Evolutionary conservation across 495 filamentous ascomycete genomes (phyloP).

Genomic region (Annulohypoxylon moriforme): DNA sequence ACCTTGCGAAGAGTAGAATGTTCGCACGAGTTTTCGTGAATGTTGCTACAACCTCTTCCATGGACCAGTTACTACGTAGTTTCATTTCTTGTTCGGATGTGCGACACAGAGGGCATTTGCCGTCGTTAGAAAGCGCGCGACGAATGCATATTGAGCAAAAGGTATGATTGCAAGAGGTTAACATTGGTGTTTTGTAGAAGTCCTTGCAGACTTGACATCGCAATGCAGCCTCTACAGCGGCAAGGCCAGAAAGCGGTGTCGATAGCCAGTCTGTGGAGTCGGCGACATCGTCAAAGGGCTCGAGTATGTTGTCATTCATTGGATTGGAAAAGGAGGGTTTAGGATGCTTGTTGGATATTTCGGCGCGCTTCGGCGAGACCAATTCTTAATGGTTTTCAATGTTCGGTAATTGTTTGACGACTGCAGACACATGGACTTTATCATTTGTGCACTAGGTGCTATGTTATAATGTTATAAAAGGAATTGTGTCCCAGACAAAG

Average conservation of each 20-base stretch:
- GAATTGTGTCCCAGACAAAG: neutral
- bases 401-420: neutral
- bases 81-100: slow-evolving; percentile 81
- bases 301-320: slow-evolving; percentile 34
- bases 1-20: slow-evolving; percentile 70
- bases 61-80: slow-evolving; percentile 81
- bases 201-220: slow-evolving; percentile 99
- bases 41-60: slow-evolving; percentile 85
- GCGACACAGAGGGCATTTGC: slow-evolving; percentile 88
- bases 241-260: slow-evolving; percentile 78
- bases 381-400: neutral
- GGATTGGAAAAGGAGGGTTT: neutral
- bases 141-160: slow-evolving; percentile 98
- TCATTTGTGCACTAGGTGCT: neutral
- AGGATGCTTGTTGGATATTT: neutral
- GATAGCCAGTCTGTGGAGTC: slow-evolving; percentile 94
- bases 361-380: neutral
- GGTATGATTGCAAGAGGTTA: slow-evolving; percentile 93
- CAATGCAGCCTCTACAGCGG: slow-evolving; percentile 83
- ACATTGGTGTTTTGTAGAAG: slow-evolving; percentile 91
- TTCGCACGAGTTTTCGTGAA: slow-evolving; percentile 74
- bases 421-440: neutral
- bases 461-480: neutral
- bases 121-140: slow-evolving; percentile 79
- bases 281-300: slow-evolving; percentile 67